phyloP scores from a whole-genome alignment of 805 yeast genomes.

The Wickerhamomyces strasburgensis region DNA sequence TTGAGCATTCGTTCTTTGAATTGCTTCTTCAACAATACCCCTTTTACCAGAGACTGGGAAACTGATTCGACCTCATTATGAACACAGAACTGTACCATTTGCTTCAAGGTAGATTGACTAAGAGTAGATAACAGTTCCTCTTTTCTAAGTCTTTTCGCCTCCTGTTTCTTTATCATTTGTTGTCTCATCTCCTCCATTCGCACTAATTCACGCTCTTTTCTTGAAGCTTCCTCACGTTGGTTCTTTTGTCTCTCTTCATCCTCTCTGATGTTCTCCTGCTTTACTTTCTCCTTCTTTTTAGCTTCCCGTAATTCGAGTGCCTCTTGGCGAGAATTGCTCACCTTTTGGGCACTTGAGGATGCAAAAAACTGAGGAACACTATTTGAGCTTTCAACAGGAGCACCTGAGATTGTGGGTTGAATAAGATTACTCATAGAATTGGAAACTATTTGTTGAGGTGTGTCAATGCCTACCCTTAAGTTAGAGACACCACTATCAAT shows the following conservation, averaged over 20 bases:
- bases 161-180: constrained; percentile 15
- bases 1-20: constrained; percentile 30
- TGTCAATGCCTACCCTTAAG: too few relatives aligned
- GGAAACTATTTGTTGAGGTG: too few relatives aligned
- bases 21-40: constrained; percentile 11
- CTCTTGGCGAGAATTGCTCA: background rate
- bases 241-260: constrained; percentile 5
- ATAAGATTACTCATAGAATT: too few relatives aligned
- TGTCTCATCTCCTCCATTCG: constrained; percentile 12
- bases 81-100: constrained; percentile 24
- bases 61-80: constrained; percentile 13
- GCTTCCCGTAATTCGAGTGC: background rate
- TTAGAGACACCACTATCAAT: constrained; percentile 23
- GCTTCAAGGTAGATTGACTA: constrained; percentile 1
- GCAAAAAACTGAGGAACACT: too few relatives aligned
- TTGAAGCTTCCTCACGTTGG: constrained; percentile 6
- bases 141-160: constrained; percentile 11
- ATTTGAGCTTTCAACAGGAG: background rate
- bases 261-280: constrained; percentile 5
- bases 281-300: constrained; percentile 1
- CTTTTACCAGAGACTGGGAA: constrained; percentile 9
- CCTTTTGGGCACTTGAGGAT: background rate
- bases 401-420: too few relatives aligned
- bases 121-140: constrained; percentile 12
- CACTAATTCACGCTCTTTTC: constrained; percentile 8